phyloP scores from a whole-genome alignment of 805 yeast genomes.

The Lipomyces chichibuensis region DNA sequence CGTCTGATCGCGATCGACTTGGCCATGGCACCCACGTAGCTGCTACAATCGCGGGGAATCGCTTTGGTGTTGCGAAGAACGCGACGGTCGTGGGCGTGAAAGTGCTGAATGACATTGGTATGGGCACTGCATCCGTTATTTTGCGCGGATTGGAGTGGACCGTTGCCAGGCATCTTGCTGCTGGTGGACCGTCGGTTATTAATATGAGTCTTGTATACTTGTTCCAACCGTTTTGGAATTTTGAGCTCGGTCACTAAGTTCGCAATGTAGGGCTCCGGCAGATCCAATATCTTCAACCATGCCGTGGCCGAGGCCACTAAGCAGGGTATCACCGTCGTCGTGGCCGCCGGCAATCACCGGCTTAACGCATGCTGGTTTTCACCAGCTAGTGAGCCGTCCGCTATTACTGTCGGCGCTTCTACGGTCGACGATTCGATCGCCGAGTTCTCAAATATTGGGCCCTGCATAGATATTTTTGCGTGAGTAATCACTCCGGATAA shows the following conservation, averaged over 20 bases:
- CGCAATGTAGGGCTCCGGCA: conserved; percentile 18
- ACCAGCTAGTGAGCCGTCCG: conserved; percentile 89
- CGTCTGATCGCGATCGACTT: conserved; percentile 60
- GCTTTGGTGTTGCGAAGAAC: conserved; percentile 82
- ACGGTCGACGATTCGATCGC: conserved; percentile 13
- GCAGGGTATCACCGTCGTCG: conserved; percentile 88
- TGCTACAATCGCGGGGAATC: conserved; percentile 84
- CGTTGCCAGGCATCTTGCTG: conserved; percentile 61
- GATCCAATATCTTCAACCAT: conserved; percentile 70
- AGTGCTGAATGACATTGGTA: conserved; percentile 75
- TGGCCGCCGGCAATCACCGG: conserved; percentile 94
- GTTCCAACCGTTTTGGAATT: conserved; percentile 4
- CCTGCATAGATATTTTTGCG: conserved; percentile 19
- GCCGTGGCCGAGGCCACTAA: conserved; percentile 89
- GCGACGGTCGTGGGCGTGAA: conserved; percentile 81
- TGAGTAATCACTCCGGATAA: conserved; percentile 63
- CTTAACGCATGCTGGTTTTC: conserved; percentile 90
- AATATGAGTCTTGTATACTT: conserved; percentile 82
- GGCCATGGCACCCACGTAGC: conserved; percentile 98
- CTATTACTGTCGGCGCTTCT: conserved; percentile 54
- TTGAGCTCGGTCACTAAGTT: conserved; percentile 12
- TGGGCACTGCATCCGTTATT: conserved; percentile 82
- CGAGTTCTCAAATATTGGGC: conserved; percentile 8
- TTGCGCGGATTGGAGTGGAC: conserved; percentile 84
- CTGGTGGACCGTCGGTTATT: conserved; percentile 40